Base-by-base conservation (phyloP, 495 filamentous ascomycete genomes). In the Neurospora africana region DNA sequence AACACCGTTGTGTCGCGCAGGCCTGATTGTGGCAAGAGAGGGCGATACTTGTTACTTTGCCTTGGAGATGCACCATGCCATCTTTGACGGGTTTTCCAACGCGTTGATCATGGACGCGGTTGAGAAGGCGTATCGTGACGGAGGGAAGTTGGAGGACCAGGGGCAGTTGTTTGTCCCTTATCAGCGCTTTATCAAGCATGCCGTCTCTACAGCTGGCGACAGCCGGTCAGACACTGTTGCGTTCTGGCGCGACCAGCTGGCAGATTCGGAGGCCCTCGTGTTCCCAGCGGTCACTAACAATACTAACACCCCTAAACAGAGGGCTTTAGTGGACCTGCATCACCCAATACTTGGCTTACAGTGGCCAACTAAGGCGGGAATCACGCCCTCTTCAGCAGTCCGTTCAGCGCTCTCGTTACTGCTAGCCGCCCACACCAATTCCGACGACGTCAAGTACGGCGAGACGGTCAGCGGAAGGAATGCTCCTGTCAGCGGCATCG, bases 61-160 rank as follows among this genome's bases (percentile, higher is more conserved):
- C 41, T n/a, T 43, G 85, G 88, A 86, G 15, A 82, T 88, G 7
- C 89, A 91, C 71, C 89, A 92, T 73, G 84, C 87, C 0, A 75
- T 91, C 4, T 92, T 90, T 74, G 90, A 92, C 71, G 88, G 88
- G 33, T 91, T 43, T 9, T 43, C 41, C 7, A 43, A 43, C 19
- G 2, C 0, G 19, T 43, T 43, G 41, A 43, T n/a, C 41, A 43
- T 43, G 41, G 41, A n/a, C 2, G 41, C 41, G 19, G 19, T 43
- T 2, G 41, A 43, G 41, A 43, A 43, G 41, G 41, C 19, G 7
- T 43, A 43, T 43, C 41, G 41, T 43, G 19, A n/a, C n/a, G 41
- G 41, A 9, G 19, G 41, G 41, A 43, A 43, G 41, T 43, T n/a
- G 41, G 19, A 43, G 40, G 40, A 43, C 7, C 40, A 0, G 40